Base-by-base conservation (phyloP, 129 eudicot genomes). In the Scalesia atractyloides region DNA sequence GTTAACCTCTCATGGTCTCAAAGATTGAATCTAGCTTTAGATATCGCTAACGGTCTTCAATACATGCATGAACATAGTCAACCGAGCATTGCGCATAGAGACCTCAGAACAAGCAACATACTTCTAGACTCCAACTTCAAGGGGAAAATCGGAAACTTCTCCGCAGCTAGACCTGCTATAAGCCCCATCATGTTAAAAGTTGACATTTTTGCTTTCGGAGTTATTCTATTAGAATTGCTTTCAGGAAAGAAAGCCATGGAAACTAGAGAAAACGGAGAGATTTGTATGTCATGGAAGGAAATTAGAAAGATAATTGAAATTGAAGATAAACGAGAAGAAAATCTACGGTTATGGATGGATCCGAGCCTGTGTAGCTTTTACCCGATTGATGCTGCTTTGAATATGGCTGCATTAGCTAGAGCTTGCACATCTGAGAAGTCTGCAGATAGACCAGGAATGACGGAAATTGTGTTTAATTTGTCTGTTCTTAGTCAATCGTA, bases 31-130 rank as follows among this genome's bases (percentile, higher is more conserved):
- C 62, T 90, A 22, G 91, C 96, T 6, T 65, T 87, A 4, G 93
- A 90, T 66, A 83, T 90, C 2, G 91, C 96, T 18, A 90, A 87
- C 50, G 96, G 91, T 15, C 84, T 90, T 14, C 96, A 87, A 3
- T 90, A 90, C 78, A 82, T 90, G 93, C 96, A 87, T 57, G 96
- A 90, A 75, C 93, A 87, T 68, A 79, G 82, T 80, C 89, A 87
- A 61, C 96, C 96, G 9, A 87, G 87, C 75, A 80, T 90, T 20
- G 87, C 85, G 66, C 96, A 90, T 48, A 75, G 89, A 74, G 91
- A 87, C 74, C 76, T 87, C 59, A 70, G 79, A 62, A 83, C 93
- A 34, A 87, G 84, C 69, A 90, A 87, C 48, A 87, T 90, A 81
- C 96, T 90, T 81, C 86, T 90, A 3, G 90, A 90, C 65, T 82